A percentile compares a stretch with the other conserved stretches of the same genome.
Conservation (phyloP, 805 yeast genomes). For the Metschnikowia henanensis region DNA sequence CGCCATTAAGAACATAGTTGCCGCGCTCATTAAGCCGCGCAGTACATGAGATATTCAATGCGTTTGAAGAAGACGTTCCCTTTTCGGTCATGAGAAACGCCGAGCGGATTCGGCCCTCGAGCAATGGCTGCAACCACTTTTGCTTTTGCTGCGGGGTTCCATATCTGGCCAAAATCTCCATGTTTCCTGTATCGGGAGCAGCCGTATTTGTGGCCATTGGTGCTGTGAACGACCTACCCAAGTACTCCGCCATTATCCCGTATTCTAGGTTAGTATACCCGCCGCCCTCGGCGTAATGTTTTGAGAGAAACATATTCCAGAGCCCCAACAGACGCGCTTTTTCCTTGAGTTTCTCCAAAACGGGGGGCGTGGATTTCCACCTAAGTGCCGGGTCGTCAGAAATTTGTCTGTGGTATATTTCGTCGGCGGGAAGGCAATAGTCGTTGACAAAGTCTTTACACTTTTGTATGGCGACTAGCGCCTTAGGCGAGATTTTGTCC, state of each 20-base stretch:
- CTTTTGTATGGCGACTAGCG: constrained; percentile 39
- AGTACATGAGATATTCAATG: constrained; percentile 52
- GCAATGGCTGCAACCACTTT: constrained; percentile 51
- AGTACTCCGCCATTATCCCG: constrained; percentile 62
- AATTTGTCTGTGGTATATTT: constrained; percentile 42
- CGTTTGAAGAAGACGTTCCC: constrained; percentile 60
- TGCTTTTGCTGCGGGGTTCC: constrained; percentile 39
- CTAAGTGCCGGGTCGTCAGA: constrained; percentile 39
- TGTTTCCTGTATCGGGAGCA: constrained; percentile 70
- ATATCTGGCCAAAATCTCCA: constrained; percentile 48
- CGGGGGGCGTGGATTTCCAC: constrained; percentile 49
- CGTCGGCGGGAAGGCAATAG: constrained; percentile 58
- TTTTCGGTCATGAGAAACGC: constrained; percentile 68
- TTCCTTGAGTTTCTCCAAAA: constrained; percentile 50
- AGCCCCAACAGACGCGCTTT: constrained; percentile 54
- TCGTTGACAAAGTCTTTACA: constrained; percentile 52
- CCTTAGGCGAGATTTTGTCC: constrained; percentile 36
- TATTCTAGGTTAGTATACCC: constrained; percentile 63
- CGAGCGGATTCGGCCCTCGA: constrained; percentile 55
- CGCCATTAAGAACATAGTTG: constrained; percentile 54
- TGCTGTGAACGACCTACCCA: constrained; percentile 54
- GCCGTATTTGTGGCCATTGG: constrained; percentile 60
- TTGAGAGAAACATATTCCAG: constrained; percentile 60
- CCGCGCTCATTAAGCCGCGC: constrained; percentile 42
- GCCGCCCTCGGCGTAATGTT: constrained; percentile 50